Percentiles rank a stretch among this genome's conserved stretches.
Evolutionary conservation across 2,329 filamentous ascomycete species (phyloP).

Genomic region (Aspergillus sp.): DNA sequence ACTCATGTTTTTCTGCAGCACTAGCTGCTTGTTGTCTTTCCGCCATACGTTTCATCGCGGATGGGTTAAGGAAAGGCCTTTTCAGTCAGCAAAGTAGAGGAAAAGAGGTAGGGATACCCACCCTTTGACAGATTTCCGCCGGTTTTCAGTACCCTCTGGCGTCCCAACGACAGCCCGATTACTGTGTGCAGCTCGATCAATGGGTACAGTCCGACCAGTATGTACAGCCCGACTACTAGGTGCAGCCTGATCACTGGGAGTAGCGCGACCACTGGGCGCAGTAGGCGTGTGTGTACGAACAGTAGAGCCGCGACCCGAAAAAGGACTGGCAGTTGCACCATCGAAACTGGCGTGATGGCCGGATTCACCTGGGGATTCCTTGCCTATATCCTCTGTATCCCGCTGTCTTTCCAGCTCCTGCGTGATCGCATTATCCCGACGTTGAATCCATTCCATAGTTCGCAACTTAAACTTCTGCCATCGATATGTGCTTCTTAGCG

Average conservation of each 20-base stretch:
- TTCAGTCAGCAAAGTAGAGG: conserved; percentile 1
- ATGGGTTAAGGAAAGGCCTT: conserved; percentile 9
- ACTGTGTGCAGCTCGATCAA: conserved; percentile 4
- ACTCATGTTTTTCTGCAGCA: too few species aligned
- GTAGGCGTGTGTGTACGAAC: too few species aligned
- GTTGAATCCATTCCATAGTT: conserved; percentile 39
- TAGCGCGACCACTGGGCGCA: too few species aligned
- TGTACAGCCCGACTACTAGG: too few species aligned
- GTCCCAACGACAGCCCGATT: conserved; percentile 2
- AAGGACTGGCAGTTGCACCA: not conserved
- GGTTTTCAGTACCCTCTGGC: not conserved
- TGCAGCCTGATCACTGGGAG: not conserved
- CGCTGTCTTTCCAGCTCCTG: conserved; percentile 33
- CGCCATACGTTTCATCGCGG: conserved; percentile 6
- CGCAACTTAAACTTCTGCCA: conserved; percentile 42
- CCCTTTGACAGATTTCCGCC: conserved; percentile 10
- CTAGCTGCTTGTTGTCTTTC: conserved; percentile 8
- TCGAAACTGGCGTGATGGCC: not conserved
- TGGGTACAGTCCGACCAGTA: not conserved
- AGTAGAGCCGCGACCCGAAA: not conserved
- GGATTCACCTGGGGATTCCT: too few species aligned
- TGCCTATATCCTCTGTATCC: conserved; percentile 26
- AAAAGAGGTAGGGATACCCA: conserved; percentile 3
- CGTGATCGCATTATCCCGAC: conserved; percentile 38
- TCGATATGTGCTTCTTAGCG: conserved; percentile 37